Evolutionary conservation across 495 filamentous ascomycete species (phyloP).

Genomic region (Neurospora sp.): DNA sequence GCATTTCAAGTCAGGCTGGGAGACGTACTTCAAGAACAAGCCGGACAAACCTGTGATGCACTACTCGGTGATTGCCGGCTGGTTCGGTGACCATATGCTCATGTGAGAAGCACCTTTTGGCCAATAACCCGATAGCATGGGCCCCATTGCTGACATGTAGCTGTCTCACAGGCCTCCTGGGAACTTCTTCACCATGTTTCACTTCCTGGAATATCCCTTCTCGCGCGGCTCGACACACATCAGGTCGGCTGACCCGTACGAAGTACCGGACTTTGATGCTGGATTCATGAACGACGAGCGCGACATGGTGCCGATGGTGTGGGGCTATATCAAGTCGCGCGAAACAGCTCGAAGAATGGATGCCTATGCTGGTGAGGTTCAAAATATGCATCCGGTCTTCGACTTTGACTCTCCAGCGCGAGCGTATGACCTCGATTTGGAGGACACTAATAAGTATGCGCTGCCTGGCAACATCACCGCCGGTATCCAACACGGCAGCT

Average conservation of each 20-base stretch:
- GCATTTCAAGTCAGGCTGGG: slow-evolving; percentile 61
- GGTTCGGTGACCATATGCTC: slow-evolving; percentile 61
- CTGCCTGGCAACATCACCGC: slow-evolving; percentile 63
- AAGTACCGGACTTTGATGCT: slow-evolving; percentile 67
- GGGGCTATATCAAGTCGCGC: slow-evolving; percentile 79
- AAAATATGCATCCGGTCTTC: slow-evolving; percentile 56
- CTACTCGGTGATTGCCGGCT: slow-evolving; percentile 59
- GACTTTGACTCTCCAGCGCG: slow-evolving; percentile 56
- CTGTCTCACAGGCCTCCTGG: slow-evolving; percentile 35
- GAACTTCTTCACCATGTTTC: slow-evolving; percentile 84
- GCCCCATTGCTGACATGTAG: neutral
- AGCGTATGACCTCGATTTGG: slow-evolving; percentile 62
- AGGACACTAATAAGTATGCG: slow-evolving; percentile 64
- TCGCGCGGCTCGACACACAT: slow-evolving; percentile 67
- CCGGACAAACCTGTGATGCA: slow-evolving; percentile 85
- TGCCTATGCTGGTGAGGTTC: slow-evolving; percentile 68
- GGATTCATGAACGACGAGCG: slow-evolving; percentile 81
- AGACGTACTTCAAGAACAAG: slow-evolving; percentile 76
- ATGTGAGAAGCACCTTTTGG: slow-evolving; percentile 26
- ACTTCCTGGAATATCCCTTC: slow-evolving; percentile 79
- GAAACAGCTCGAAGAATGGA: slow-evolving; percentile 73
- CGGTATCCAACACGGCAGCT: slow-evolving; percentile 50
- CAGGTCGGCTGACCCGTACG: slow-evolving; percentile 60
- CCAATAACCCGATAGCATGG: neutral
- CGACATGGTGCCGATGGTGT: slow-evolving; percentile 77